Conservation (phyloP, 805 yeast species). For the Saccharomyces mikatae region DNA sequence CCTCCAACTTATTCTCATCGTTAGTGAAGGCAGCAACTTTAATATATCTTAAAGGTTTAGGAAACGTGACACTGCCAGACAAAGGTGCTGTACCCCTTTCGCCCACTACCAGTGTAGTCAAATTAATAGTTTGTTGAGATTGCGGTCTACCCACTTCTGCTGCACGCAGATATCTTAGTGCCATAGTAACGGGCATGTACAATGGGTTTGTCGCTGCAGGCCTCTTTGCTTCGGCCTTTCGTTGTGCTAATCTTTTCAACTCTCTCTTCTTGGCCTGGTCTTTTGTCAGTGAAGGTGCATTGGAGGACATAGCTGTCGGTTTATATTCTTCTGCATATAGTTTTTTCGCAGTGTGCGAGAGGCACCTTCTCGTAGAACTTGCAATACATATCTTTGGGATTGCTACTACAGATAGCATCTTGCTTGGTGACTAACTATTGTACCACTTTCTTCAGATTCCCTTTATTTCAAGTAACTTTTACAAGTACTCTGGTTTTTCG, state of each 20-base stretch:
- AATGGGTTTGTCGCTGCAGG: constrained; percentile 48
- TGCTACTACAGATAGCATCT: background rate
- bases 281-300: constrained; percentile 13
- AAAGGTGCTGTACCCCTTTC: constrained; percentile 74
- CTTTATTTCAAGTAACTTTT: background rate
- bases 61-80: constrained; percentile 62
- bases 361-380: constrained; percentile 4
- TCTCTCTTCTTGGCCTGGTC: constrained; percentile 32
- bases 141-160: constrained; percentile 81
- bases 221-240: constrained; percentile 33
- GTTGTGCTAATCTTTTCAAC: constrained; percentile 31
- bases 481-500: background rate
- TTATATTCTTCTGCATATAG: constrained; percentile 12
- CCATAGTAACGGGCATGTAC: constrained; percentile 63
- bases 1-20: constrained; percentile 42
- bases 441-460: background rate
- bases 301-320: background rate
- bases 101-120: constrained; percentile 56
- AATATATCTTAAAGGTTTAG: constrained; percentile 61
- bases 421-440: background rate
- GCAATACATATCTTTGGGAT: background rate
- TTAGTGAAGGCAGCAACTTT: constrained; percentile 62
- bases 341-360: constrained; percentile 8
- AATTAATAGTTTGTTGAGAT: constrained; percentile 59
- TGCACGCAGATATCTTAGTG: constrained; percentile 75